Base-by-base conservation (phyloP, 139 green algal genomes). In the Eudorina sp. region DNA sequence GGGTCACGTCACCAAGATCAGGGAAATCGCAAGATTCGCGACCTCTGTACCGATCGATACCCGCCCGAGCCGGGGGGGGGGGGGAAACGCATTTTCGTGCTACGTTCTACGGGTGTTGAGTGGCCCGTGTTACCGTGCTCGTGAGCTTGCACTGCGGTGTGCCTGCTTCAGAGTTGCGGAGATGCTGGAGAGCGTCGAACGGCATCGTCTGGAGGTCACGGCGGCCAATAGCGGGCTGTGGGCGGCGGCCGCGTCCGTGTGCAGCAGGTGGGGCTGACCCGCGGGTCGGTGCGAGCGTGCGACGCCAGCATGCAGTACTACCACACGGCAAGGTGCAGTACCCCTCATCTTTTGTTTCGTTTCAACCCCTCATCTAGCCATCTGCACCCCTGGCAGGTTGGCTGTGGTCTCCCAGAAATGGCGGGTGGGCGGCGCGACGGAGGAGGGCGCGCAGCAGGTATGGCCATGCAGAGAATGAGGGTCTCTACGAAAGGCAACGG, bases 141-240 rank as follows among this genome's bases (percentile, higher is more conserved):
- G n/a, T n/a, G n/a, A n/a, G n/a, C n/a, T n/a, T n/a, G n/a, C n/a
- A n/a, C n/a, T n/a, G n/a, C n/a, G n/a, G n/a, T n/a, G n/a, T n/a
- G n/a, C n/a, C n/a, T n/a, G n/a, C n/a, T 19, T 40, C 60, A 86
- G 80, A 45, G 66, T 87, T 2, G 81, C 81, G 5, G n/a, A 78
- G 4, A 9, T 69, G 62, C 38, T 87, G 64, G 62, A 87, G 81
- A 43, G 34, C 29, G 25, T 27, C 41, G 80, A 86, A 43, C 41
- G 60, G 80, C 80, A 60, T 4, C 60, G 80, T 13, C 41, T 86
- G 29, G 60, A 86, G 80, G 41, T 86, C 38, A 41, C 29, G 0
- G 80, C 80, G 1, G 41, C 41, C 29, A 18, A 29, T 13, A 55
- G 60, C 13, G 80, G 11, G 7, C 38, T 64, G 40, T 86, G 80